Base-by-base conservation (phyloP, 1,284 basidiomycete species). In the Malassezia japonica region DNA sequence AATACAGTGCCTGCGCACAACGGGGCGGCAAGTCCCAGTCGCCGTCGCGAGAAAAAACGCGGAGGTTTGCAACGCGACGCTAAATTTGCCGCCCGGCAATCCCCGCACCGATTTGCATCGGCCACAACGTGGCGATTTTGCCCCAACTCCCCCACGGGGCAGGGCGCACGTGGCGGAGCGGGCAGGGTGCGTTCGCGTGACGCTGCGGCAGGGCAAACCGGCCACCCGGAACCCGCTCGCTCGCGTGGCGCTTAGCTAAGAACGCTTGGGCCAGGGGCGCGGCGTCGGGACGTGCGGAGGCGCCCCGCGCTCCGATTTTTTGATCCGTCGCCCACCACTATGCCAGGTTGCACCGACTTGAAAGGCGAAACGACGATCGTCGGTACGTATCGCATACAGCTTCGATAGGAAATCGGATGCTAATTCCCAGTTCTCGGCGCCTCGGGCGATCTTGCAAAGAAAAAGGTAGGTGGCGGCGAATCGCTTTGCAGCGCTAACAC, bases 391-490 rank as follows among this genome's bases (percentile, higher is more conserved):
- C 12, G 4, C 6, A 4, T 15, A 20, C 9, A n/a, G n/a, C n/a
- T n/a, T n/a, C n/a, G n/a, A 18, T 24, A 2, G 21, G 9, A 18
- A 8, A 6, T 35, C 13, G 21, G 23, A 34, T 43, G 46, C 21
- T 20, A 15, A 40, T 23, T 10, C 13, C 6, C 67, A 90, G 92
- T 98, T 50, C 82, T 94, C 55, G 94, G 94, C 56, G 92, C 92
- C 20, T 94, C 88, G 53, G 92, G 92, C 46, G 92, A 98, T 79
- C 80, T 98, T 44, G 94, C 92, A 55, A 95, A 95, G 84, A 98
- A 98, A 79, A 98, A 98, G 82, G 90, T 86, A 41, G 34, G 67
- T 43, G 23, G 16, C 9, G 20, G 21, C 28, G 37, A 46, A 18
- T 13, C 28, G 4, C 33, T 39, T n/a, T n/a, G n/a, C n/a, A 1